Conservation (phyloP, 805 yeast genomes). For the Metschnikowia dekortorum region DNA sequence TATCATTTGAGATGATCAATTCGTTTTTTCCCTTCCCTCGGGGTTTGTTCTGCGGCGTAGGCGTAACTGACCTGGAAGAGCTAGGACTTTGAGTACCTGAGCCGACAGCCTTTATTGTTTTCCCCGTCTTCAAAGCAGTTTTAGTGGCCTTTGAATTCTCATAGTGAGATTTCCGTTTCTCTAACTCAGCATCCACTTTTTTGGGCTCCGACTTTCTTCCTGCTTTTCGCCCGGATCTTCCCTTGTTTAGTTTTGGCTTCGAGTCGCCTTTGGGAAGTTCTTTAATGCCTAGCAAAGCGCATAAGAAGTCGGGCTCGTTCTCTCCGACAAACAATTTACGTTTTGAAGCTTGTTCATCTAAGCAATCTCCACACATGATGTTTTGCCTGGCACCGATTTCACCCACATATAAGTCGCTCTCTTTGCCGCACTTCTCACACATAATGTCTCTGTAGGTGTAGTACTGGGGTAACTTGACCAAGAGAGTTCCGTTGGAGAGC, state of each 20-base stretch:
- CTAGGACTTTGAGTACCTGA: conserved; percentile 16
- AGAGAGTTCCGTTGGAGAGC: conserved; percentile 52
- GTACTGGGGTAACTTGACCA: conserved; percentile 45
- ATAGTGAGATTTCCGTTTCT: conserved; percentile 37
- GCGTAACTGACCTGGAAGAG: conserved; percentile 11
- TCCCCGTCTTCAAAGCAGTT: conserved; percentile 32
- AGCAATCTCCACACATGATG: conserved; percentile 44
- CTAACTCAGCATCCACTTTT: conserved; percentile 27
- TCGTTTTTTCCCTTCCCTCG: not conserved
- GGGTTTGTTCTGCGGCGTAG: conserved; percentile 4
- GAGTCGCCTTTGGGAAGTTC: conserved; percentile 28
- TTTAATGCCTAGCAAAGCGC: conserved; percentile 45
- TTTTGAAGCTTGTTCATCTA: conserved; percentile 16
- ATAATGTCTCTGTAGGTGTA: conserved; percentile 46
- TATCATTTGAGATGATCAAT: not conserved
- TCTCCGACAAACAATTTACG: conserved; percentile 36
- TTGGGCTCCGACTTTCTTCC: conserved; percentile 19
- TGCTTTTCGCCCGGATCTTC: conserved; percentile 28
- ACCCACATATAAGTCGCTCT: conserved; percentile 36
- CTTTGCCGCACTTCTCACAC: conserved; percentile 44
- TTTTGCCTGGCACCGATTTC: conserved; percentile 16
- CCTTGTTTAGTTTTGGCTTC: conserved; percentile 27
- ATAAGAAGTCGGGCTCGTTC: conserved; percentile 43
- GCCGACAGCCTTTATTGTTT: conserved; percentile 38
- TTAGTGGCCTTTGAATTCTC: conserved; percentile 28